Conservation (phyloP, 164 flowering plant genomes). For the Cinnamomum micranthum region DNA sequence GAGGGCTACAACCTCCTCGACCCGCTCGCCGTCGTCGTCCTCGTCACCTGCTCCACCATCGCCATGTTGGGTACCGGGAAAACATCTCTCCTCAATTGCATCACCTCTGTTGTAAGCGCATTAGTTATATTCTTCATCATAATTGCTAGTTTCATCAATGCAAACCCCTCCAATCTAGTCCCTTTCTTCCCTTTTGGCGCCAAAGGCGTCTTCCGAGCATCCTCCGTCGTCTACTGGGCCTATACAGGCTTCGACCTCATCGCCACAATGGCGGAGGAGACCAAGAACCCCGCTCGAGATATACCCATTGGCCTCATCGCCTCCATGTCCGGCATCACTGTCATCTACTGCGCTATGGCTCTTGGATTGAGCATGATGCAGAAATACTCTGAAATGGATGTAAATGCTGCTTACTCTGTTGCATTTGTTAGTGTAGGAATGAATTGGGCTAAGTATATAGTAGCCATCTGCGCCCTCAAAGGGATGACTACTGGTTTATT, state of each 20-base stretch:
- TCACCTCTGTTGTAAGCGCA: slow-evolving; percentile 34
- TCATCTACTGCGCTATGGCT: slow-evolving; percentile 74
- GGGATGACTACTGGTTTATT: slow-evolving; percentile 79
- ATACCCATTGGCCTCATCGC: slow-evolving; percentile 76
- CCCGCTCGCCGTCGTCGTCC: slow-evolving; percentile 53
- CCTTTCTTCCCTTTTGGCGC: slow-evolving; percentile 65
- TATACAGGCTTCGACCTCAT: slow-evolving; percentile 81
- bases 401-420: slow-evolving; percentile 64
- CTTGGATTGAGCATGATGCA: slow-evolving; percentile 59
- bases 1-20: slow-evolving; percentile 61
- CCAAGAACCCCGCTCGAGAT: slow-evolving; percentile 61
- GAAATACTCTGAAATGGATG: slow-evolving; percentile 59
- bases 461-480: slow-evolving; percentile 63
- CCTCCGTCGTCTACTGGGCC: slow-evolving; percentile 76
- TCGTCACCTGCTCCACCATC: slow-evolving; percentile 36
- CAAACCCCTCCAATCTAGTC: slow-evolving; percentile 35
- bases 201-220: slow-evolving; percentile 53
- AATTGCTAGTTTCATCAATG: slow-evolving; percentile 45
- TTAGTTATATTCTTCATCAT: slow-evolving; percentile 42
- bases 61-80: slow-evolving; percentile 49
- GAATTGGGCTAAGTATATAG: slow-evolving; percentile 76
- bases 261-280: slow-evolving; percentile 88
- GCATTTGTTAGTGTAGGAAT: slow-evolving; percentile 66
- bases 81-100: slow-evolving; percentile 55
- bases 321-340: slow-evolving; percentile 64